phyloP scores from a whole-genome alignment of 345 rosid genomes.

The Rhodamnia rubescens region DNA sequence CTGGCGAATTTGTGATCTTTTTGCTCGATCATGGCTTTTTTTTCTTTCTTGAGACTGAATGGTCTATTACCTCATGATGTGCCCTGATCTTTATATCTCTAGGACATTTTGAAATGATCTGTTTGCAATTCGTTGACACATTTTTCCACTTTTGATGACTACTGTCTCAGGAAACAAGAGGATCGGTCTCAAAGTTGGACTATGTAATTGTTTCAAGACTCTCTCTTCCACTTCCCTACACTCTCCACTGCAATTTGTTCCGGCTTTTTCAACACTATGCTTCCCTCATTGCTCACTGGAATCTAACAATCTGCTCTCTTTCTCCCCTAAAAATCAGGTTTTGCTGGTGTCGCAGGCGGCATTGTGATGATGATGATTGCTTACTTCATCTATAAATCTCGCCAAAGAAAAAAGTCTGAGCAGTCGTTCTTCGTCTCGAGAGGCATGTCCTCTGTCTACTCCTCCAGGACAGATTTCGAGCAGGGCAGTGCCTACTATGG shows the following conservation, averaged over 20 bases:
- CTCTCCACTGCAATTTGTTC: background rate
- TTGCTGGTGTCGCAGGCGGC: background rate
- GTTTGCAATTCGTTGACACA: background rate
- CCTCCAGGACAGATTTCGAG: slow-evolving; percentile 36
- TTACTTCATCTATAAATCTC: slow-evolving; percentile 10
- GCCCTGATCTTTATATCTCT: background rate
- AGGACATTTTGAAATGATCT: background rate
- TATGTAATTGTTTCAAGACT: background rate
- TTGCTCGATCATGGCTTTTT: rapidly evolving
- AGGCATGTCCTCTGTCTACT: slow-evolving; percentile 23
- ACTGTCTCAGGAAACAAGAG: rapidly evolving
- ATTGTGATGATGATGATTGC: background rate
- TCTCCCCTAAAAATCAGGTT: background rate
- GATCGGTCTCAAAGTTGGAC: background rate
- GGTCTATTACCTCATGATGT: background rate
- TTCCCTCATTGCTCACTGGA: background rate
- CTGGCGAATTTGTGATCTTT: background rate
- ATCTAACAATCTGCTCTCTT: slow-evolving; percentile 15
- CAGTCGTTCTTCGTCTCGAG: slow-evolving; percentile 20
- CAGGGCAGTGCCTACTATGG: slow-evolving; percentile 26
- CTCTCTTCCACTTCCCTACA: background rate
- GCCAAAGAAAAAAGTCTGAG: slow-evolving; percentile 14
- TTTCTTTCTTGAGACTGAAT: background rate
- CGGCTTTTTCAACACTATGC: background rate
- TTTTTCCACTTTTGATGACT: background rate